Conservation (phyloP, 768 basidiomycete species). For the Boletus pseudopeckii region DNA sequence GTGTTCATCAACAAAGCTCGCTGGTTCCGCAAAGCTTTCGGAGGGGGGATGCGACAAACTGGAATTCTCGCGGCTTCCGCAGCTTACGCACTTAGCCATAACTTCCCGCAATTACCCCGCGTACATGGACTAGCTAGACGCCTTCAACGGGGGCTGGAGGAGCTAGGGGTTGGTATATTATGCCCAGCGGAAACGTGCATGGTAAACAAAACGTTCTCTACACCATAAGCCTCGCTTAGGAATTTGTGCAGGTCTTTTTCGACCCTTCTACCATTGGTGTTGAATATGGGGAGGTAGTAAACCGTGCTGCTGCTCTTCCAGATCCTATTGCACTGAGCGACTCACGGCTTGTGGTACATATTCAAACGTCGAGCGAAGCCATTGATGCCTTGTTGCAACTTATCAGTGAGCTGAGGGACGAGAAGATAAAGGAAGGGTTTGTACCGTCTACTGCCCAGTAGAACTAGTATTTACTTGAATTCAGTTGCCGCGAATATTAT, state of each 20-base stretch:
- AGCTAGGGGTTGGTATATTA: conserved; percentile 69
- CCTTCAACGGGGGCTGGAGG: conserved; percentile 67
- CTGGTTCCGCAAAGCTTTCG: conserved; percentile 92
- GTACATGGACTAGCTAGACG: conserved; percentile 75
- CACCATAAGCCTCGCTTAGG: background rate
- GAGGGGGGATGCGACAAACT: conserved; percentile 93
- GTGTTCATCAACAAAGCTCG: conserved; percentile 75
- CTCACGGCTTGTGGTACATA: conserved; percentile 83
- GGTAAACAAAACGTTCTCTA: conserved; percentile 44
- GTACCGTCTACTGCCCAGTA: background rate
- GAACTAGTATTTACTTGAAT: background rate
- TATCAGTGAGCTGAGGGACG: conserved; percentile 59
- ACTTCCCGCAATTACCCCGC: conserved; percentile 68
- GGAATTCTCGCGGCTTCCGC: conserved; percentile 81
- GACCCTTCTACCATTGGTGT: conserved; percentile 72
- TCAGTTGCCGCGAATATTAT: conserved; percentile 6
- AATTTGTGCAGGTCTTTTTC: conserved; percentile 64
- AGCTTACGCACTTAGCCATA: conserved; percentile 80
- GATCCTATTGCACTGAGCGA: conserved; percentile 66
- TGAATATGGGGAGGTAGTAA: conserved; percentile 61
- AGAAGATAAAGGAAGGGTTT: conserved; percentile 59
- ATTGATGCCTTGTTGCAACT: conserved; percentile 77
- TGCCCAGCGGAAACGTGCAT: conserved; percentile 86
- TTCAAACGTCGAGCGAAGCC: conserved; percentile 76
- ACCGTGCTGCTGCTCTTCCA: conserved; percentile 57